A percentile compares a stretch with the other conserved stretches of the same genome.
phyloP scores from a whole-genome alignment of 805 yeast species.

The Yamadazyma insecticola region DNA sequence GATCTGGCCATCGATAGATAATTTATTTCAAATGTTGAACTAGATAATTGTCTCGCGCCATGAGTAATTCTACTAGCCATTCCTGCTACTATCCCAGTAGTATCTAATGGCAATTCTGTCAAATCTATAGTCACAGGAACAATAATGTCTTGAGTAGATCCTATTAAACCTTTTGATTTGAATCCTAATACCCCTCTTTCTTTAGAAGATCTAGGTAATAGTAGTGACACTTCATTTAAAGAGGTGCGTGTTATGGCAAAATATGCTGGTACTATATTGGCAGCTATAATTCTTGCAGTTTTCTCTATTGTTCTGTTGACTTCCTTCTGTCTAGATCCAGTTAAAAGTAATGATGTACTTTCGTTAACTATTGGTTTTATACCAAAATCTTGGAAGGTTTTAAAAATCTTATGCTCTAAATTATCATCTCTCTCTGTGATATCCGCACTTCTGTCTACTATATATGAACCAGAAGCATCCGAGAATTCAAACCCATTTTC shows the following conservation, averaged over 20 bases:
- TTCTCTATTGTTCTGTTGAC: slow-evolving; percentile 37
- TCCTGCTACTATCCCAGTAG: slow-evolving; percentile 65
- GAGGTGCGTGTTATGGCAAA: slow-evolving; percentile 54
- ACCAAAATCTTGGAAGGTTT: slow-evolving; percentile 26
- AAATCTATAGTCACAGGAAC: slow-evolving; percentile 56
- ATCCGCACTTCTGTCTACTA: slow-evolving; percentile 11
- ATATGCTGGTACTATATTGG: slow-evolving; percentile 31
- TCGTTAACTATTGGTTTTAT: slow-evolving; percentile 44
- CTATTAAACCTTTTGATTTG: slow-evolving; percentile 40
- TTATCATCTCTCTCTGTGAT: slow-evolving; percentile 1
- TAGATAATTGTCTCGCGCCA: slow-evolving; percentile 17
- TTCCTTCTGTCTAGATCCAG: slow-evolving; percentile 57
- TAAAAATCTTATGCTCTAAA: slow-evolving; percentile 29
- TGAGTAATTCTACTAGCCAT: slow-evolving; percentile 47
- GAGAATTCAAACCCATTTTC: slow-evolving; percentile 41
- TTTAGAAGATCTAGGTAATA: slow-evolving; percentile 39
- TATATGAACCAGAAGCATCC: slow-evolving; percentile 40
- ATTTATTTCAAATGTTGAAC: slow-evolving; percentile 42
- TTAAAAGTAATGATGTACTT: slow-evolving; percentile 40
- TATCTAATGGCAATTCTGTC: slow-evolving; percentile 48
- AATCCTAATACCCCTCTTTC: slow-evolving; percentile 36
- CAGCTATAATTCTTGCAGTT: slow-evolving; percentile 35
- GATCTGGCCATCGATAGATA: slow-evolving; percentile 59
- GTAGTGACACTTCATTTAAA: slow-evolving; percentile 44
- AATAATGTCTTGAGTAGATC: slow-evolving; percentile 53